Base-by-base conservation (phyloP, 75 land plant species). In the Azolla pinnata region DNA sequence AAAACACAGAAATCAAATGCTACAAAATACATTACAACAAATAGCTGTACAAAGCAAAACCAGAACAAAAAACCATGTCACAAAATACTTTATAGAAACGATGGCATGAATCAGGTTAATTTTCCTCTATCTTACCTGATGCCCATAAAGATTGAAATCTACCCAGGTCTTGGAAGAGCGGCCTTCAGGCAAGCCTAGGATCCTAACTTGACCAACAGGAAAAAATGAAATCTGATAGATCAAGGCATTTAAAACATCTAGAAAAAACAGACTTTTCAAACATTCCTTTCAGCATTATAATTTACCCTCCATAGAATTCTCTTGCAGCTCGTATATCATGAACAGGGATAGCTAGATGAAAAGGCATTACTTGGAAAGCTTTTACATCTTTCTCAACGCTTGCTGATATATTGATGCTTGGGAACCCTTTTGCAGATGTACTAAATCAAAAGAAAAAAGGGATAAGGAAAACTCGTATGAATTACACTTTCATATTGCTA, bases 91-190 rank as follows among this genome's bases (percentile, higher is more conserved):
- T 50, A 18, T 19, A 8, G 7, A 49, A 49, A 16, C 9, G 29
- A 2, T 10, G 29, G 57, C 8, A 55, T 55, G 27, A 55, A 29
- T 29, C 23, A 55, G 29, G 57, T 8, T 19, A n/a, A 4, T 9
- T 51, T n/a, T 7, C 10, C 42, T 7, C 10, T 7, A 38, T 7
- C 42, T 14, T 65, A 65, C 69, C 62, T 67, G 69, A 59, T 67
- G 69, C n/a, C 69, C 69, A 34, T 54, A 58, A n/a, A 67, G 49
- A 45, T 67, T 67, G 64, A 67, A 67, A 59, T 67, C 69, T 1
- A 67, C 69, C 69, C 69, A 67, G 5, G 69, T 59, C 49, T 59
- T 67, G 14, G 69, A 46, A 32, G 69, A 67, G 57, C 69, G 69
- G 27, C 69, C 69, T 34, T 67, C 69, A 29, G 69, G 62, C 45